Conservation (phyloP, 202 grass and related monocot species). For the Saccharum hybrid region DNA sequence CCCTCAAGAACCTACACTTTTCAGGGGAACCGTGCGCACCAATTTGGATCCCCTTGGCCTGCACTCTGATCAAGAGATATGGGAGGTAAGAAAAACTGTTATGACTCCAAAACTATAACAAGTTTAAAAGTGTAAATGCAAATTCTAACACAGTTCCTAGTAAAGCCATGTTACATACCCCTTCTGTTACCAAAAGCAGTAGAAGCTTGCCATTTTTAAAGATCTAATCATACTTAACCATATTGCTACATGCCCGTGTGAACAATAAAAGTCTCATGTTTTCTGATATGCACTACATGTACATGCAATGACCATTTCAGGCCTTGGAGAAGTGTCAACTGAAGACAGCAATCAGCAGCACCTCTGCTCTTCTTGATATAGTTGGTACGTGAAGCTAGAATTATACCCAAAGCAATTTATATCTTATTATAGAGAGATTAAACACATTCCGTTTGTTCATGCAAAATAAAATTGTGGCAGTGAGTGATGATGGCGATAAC, state of each 20-base stretch:
- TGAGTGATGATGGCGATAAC: constrained; percentile 87
- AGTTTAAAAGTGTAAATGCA: constrained; percentile 7
- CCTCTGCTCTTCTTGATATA: constrained; percentile 31
- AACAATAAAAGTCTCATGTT: background rate
- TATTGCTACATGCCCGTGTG: constrained; percentile 21
- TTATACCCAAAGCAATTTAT: background rate
- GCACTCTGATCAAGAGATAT: constrained; percentile 90
- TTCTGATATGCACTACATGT: constrained; percentile 19
- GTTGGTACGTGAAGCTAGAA: background rate
- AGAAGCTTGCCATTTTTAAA: constrained; percentile 10
- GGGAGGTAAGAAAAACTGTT: constrained; percentile 66
- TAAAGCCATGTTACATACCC: constrained; percentile 9
- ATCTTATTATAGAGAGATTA: background rate
- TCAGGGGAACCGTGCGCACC: constrained; percentile 79
- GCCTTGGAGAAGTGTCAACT: constrained; percentile 89
- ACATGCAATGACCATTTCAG: constrained; percentile 49
- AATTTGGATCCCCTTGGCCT: constrained; percentile 89
- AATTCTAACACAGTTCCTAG: constrained; percentile 12
- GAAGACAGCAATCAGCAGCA: constrained; percentile 61
- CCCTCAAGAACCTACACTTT: constrained; percentile 94
- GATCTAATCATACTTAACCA: constrained; percentile 17
- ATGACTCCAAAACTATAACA: constrained; percentile 14
- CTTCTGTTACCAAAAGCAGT: constrained; percentile 22
- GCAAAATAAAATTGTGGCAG: constrained; percentile 39
- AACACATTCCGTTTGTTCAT: background rate